Evolutionary conservation across 169 alveolate species (phyloP).

Genomic region (Babesia gibsoni): DNA sequence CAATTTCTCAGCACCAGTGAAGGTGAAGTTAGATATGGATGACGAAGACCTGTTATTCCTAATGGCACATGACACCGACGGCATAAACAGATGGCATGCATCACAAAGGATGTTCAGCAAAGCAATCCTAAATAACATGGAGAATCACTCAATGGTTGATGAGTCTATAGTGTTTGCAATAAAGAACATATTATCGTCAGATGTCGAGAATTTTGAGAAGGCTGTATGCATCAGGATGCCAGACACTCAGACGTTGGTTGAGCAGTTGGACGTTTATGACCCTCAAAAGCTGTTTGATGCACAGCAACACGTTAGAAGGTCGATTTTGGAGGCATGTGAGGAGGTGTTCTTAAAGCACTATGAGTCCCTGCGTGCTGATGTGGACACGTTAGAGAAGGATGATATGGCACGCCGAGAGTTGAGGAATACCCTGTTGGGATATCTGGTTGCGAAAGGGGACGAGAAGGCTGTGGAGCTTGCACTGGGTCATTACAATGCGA

Average conservation of each 20-base stretch:
- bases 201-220: conserved; percentile 51
- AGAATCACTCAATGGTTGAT: background rate
- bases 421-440: conserved; percentile 56
- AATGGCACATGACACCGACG: conserved; percentile 86
- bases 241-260: conserved; percentile 56
- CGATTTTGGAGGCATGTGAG: conserved; percentile 21
- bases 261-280: conserved; percentile 54
- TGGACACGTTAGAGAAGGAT: conserved; percentile 51
- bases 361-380: conserved; percentile 19
- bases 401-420: conserved; percentile 57
- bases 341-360: conserved; percentile 25
- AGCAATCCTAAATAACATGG: conserved; percentile 21
- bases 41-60: conserved; percentile 82
- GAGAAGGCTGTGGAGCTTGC: conserved; percentile 56
- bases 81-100: conserved; percentile 75
- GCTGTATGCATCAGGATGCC: conserved; percentile 60
- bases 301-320: conserved; percentile 2
- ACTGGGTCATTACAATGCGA: conserved; percentile 25
- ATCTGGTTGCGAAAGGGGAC: conserved; percentile 43
- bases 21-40: conserved; percentile 76
- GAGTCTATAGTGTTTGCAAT: conserved; percentile 26
- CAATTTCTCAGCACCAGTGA: conserved; percentile 90
- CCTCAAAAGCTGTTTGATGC: conserved; percentile 38
- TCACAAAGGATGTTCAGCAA: conserved; percentile 46
- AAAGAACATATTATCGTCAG: conserved; percentile 31